Evolutionary conservation across 768 basidiomycete species (phyloP), one percentile per base, ranked within the genome.

Genomic region (Neoboletus subvelutipes): DNA sequence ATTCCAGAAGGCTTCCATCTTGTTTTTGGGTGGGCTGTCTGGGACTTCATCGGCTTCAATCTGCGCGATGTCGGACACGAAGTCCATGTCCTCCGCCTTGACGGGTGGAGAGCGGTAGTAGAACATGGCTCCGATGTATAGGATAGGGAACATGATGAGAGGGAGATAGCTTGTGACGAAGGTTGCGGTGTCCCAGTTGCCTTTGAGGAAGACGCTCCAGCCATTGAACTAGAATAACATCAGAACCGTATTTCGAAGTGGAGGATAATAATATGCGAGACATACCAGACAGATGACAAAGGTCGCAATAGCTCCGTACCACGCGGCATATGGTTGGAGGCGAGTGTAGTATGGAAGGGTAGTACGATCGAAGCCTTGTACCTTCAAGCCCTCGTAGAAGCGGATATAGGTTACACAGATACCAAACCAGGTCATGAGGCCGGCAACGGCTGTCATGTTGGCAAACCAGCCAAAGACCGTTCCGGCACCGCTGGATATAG

Each of bases 161-260:
- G 88, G 90, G 43, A 94, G 68, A 71, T 95, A 97, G 70, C 84
- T 92, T 24, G 92, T 93, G 52, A 95, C 78, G 64, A 96, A 95
- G n/a, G 71, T 79, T 31, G 81, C 84, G 5, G 76, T 77, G 28
- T 69, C 67, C 91, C 85, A 87, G 0, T 73, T 59, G 26, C 71
- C 76, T 51, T 71, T 73, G 50, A 85, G 73, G 78, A 86, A 87
- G 42, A 85, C 81, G 3, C 60, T 54, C 69, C 72, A 83, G 15
- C 76, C 80, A 56, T 71, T 78, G 67, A 82, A 81, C 79, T 80
- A 57, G 63, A 45, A 54, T 15, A 73, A 78, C 18, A 75, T 78
- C 17, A 68, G 49, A 76, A 43, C 33, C 18, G 3, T 34, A 28
- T 42, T 29, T 7, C 6, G 24, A 22, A 24, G 39, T 37, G 9